Base-by-base conservation (phyloP, 192 early-diverging fungal species). In the Coemansia sp. region DNA sequence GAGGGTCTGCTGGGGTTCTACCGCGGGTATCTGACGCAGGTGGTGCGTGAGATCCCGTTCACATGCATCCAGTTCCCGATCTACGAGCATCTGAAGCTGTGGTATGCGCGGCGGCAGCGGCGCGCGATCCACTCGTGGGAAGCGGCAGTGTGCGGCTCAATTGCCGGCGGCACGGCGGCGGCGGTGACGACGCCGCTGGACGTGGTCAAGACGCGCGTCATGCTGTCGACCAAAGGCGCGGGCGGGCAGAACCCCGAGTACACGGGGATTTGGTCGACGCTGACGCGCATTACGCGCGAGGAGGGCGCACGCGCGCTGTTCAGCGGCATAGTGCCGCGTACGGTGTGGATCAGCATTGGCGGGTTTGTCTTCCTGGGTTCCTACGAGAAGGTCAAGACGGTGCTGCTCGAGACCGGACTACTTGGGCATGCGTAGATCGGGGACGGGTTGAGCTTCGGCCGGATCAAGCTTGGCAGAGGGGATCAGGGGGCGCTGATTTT, bases 11-110 rank as follows among this genome's bases (percentile, higher is more conserved):
- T 82, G 47, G 95, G 94, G 4, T 89, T 98, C 53, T 98, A 96
- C 58, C 85, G 92, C 19, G 95, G 95, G 6, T 98, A 89, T 56
- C 64, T 87, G 44, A 92, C 89, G 42, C 94, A 92, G 19, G 86
- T 98, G 4, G 90, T 92, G 55, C 81, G 95, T 32, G 95, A 98
- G 79, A 95, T 98, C 59, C 95, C 95, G 15, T 98, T 98, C 60
- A 84, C 93, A 0, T 95, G 92, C 68, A 87, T 98, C 27, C 95
- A 98, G 68, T 98, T 98, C 65, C 92, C 95, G 5, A 60, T 98
- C 32, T 98, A 93, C 62, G 95, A 98, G 72, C 85, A 81, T 30
- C 75, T 95, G 44, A 98, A 95, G 78, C 62, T 70, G 45, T 38
- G 61, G 12, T 82, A 81, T 36, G 75, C 85, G 14, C 28, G 22